These are phyloP conservation scores for Linnemannia schmuckeri DNA, from an alignment of 192 early-diverging fungal genomes.

Conservation along the genomic window DNA sequence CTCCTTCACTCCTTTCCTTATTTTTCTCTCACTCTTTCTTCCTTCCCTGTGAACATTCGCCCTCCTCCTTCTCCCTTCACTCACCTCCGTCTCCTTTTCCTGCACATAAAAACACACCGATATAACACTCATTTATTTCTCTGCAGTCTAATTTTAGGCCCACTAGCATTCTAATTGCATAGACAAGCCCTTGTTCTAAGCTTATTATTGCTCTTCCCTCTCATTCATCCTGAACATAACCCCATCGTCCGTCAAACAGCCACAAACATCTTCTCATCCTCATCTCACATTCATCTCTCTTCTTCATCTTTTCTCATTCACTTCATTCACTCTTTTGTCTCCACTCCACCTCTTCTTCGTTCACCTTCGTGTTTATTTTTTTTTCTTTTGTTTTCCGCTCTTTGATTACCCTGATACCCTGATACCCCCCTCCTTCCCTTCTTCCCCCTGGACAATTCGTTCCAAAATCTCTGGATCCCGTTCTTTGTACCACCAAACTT, in stretches of 20 bases:
- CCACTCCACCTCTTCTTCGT: not conserved
- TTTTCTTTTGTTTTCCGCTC: not conserved
- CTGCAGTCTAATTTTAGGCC: too few relatives aligned
- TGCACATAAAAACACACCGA: too few relatives aligned
- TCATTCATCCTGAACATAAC: not conserved
- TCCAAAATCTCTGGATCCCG: conserved; percentile 8
- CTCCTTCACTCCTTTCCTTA: not conserved
- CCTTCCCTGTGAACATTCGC: not conserved
- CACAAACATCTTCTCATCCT: not conserved
- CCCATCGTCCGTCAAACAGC: too few relatives aligned
- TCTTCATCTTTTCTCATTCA: not conserved
- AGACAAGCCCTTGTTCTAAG: too few relatives aligned
- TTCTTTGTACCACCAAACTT: not conserved
- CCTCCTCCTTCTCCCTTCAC: not conserved
- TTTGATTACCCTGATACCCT: conserved; percentile 4
- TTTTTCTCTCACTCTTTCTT: not conserved
- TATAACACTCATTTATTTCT: too few relatives aligned
- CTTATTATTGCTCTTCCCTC: too few relatives aligned
- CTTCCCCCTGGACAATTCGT: not conserved
- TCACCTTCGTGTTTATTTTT: too few relatives aligned
- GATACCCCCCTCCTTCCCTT: not conserved
- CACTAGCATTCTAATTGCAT: too few relatives aligned
- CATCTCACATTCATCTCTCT: not conserved
- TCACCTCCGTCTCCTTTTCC: not conserved
- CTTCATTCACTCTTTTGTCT: not conserved